Base-by-base conservation (phyloP, 139 green algal species). In the Nannochloris sp. region DNA sequence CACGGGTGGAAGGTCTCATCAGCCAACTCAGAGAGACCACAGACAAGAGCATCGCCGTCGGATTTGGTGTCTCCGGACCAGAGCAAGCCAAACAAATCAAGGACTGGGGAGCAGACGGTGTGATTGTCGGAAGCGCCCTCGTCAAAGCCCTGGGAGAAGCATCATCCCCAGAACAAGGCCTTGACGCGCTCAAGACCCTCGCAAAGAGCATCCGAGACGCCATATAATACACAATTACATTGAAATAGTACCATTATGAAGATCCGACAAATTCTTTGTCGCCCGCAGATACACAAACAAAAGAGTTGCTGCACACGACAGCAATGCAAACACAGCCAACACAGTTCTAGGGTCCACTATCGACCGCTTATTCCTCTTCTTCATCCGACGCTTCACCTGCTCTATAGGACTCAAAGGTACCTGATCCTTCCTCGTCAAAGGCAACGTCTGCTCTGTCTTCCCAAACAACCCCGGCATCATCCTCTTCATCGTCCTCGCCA, bases 81-180 rank as follows among this genome's bases (percentile, higher is more conserved):
- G 89, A 96, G 67, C 69, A 95, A 28, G 85, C 82, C 2, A 37
- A 72, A 68, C 79, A 96, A 73, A 79, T 99, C 9, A 71, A 79
- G 59, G 63, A 73, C 11, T 97, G 89, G 93, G 94, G 94, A 30
- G 92, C 93, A 1, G 92, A 98, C 58, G 94, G 94, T 40, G 89
- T 99, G 17, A 98, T 99, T 63, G 89, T 93, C 46, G 94, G 94
- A 33, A 89, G 73, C 49, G 91, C 91, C 17, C 72, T 99, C 17
- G 94, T 99, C 5, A 79, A 73, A 51, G 79, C 85, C 2, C 74
- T 99, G 9, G 90, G 86, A 0, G 88, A 93, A 65, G 74, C 83
- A 0, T n/a, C n/a, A 5, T 83, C 68, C 0, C 74, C 74, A 44
- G 72, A 68, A 11, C 73, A 83, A 67, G 86, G 86, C 0, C 59